These are phyloP conservation scores for Mycosphaerella arachidis DNA, from an alignment of 2,329 filamentous ascomycete genomes.

Conservation along the genomic window DNA sequence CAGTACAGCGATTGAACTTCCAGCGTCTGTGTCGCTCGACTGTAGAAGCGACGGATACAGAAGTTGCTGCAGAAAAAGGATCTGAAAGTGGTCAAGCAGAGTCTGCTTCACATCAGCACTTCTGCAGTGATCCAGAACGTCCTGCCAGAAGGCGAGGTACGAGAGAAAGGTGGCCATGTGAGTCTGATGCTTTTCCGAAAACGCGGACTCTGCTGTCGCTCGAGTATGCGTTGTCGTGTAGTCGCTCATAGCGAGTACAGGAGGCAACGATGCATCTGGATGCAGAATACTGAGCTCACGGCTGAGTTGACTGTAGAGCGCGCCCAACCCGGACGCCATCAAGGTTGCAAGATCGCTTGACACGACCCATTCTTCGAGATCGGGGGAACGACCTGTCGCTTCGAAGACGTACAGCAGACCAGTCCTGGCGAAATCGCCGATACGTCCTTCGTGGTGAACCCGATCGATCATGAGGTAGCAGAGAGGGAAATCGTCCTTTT, in stretches of 20 bases:
- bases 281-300: conserved; percentile 78
- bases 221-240: conserved; percentile 69
- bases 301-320: conserved; percentile 64
- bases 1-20: conserved; percentile 90
- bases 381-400: conserved; percentile 74
- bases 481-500: conserved; percentile 86
- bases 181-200: conserved; percentile 70
- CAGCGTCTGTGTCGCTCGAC: conserved; percentile 94
- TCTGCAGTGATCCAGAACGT: conserved; percentile 91
- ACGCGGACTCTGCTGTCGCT: conserved; percentile 68
- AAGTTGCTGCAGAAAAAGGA: conserved; percentile 91
- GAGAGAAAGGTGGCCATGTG: conserved; percentile 92
- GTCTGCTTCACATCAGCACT: conserved; percentile 90
- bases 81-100: conserved; percentile 91
- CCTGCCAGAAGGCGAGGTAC: conserved; percentile 95
- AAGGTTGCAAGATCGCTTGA: conserved; percentile 93
- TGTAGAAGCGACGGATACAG: conserved; percentile 94
- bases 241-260: conserved; percentile 84
- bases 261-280: conserved; percentile 68
- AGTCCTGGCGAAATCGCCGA: conserved; percentile 92
- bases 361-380: conserved; percentile 91
- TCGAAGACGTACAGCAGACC: conserved; percentile 95
- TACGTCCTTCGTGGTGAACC: conserved; percentile 89
- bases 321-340: conserved; percentile 93
- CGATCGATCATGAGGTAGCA: conserved; percentile 96